Evolutionary conservation across 768 basidiomycete genomes (phyloP).

Genomic region (Trichaptum fuscoviolaceum): DNA sequence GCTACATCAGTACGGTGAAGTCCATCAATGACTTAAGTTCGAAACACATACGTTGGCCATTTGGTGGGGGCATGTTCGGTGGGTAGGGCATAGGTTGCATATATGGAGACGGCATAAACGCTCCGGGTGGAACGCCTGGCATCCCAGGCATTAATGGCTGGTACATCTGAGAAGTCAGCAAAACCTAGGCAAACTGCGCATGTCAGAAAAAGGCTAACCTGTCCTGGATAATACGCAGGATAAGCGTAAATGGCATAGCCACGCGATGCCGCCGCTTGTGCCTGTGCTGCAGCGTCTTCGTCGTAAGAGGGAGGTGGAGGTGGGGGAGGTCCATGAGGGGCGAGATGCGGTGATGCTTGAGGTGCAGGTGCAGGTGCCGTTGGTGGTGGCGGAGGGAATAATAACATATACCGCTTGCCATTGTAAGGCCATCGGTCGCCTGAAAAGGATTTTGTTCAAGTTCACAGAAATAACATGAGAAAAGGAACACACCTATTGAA

Average conservation of each 20-base stretch:
- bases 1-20: constrained; percentile 4
- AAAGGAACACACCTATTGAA: constrained; percentile 57
- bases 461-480: neutral
- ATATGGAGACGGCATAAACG: constrained; percentile 74
- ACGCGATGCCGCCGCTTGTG: constrained; percentile 33
- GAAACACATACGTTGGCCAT: constrained; percentile 42
- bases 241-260: constrained; percentile 64
- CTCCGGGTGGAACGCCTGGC: constrained; percentile 73
- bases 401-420: constrained; percentile 77
- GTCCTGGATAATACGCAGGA: constrained; percentile 75
- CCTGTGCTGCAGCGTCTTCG: constrained; percentile 61
- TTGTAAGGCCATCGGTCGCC: constrained; percentile 82
- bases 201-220: constrained; percentile 39
- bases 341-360: constrained; percentile 61
- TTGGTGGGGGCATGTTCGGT: constrained; percentile 68
- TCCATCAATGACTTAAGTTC: constrained; percentile 8
- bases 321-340: constrained; percentile 53
- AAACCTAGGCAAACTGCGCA: constrained; percentile 2
- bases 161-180: constrained; percentile 10
- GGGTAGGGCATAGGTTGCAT: constrained; percentile 87
- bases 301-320: constrained; percentile 75
- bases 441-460: constrained; percentile 23
- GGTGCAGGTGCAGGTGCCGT: constrained; percentile 46
- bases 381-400: constrained; percentile 60
- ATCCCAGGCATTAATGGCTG: constrained; percentile 86